These are phyloP conservation scores for Dunaliella primolecta DNA, from an alignment of 139 green algal genomes.

Conservation along the genomic window DNA sequence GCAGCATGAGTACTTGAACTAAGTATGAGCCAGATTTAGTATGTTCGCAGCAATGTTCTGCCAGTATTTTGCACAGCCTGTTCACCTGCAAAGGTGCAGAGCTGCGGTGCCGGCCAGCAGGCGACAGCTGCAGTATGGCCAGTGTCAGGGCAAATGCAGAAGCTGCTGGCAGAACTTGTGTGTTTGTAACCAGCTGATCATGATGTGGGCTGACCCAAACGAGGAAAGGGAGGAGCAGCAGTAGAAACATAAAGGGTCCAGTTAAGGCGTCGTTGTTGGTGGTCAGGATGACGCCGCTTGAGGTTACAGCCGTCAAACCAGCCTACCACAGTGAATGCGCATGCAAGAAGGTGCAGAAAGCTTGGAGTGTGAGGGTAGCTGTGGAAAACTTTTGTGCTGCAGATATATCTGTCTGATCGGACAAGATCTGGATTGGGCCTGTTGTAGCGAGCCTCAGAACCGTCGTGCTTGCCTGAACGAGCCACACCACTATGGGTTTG, in stretches of 20 bases:
- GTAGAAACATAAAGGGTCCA: neutral
- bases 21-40: neutral
- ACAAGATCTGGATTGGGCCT: no score
- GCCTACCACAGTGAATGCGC: no score
- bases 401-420: no score
- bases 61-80: no score
- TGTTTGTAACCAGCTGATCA: neutral
- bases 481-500: no score
- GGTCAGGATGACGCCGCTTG: neutral
- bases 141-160: neutral
- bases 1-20: neutral
- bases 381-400: neutral
- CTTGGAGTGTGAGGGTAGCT: no score
- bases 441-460: no score
- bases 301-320: neutral
- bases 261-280: neutral
- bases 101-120: neutral
- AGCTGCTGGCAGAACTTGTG: neutral
- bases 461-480: no score
- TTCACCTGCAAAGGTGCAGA: neutral
- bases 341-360: no score
- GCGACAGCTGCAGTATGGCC: neutral
- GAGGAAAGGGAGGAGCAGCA: neutral
- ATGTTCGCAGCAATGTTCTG: no score
- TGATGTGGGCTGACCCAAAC: neutral